phyloP scores from a whole-genome alignment of 768 basidiomycete genomes.

The Panus rudis region DNA sequence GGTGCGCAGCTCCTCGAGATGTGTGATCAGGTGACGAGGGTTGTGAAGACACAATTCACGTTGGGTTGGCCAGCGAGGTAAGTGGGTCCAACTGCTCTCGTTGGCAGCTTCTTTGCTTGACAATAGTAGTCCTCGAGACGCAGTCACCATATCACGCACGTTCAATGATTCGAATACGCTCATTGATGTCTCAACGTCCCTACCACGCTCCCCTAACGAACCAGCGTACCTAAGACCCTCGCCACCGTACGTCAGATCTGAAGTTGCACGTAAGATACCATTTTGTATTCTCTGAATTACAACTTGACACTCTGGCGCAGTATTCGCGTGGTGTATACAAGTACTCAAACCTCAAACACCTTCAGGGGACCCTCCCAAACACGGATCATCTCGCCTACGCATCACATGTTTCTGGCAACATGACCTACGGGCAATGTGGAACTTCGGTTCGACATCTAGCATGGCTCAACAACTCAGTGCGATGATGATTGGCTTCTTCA shows the following conservation, averaged over 20 bases:
- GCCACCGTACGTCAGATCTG: conserved; percentile 87
- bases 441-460: conserved; percentile 56
- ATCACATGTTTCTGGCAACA: conserved; percentile 96
- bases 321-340: conserved; percentile 95
- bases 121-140: conserved; percentile 80
- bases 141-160: conserved; percentile 87
- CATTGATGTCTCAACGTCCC: conserved; percentile 88
- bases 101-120: too few relatives aligned
- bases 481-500: conserved; percentile 75
- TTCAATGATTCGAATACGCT: conserved; percentile 76
- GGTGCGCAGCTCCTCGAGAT: conserved; percentile 76
- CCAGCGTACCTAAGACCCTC: conserved; percentile 87
- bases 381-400: conserved; percentile 41
- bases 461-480: conserved; percentile 79
- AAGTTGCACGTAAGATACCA: conserved; percentile 56
- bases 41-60: conserved; percentile 85
- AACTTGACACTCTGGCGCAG: conserved; percentile 26
- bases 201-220: conserved; percentile 86
- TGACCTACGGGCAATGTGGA: conserved; percentile 84
- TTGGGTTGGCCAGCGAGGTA: conserved; percentile 97
- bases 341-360: conserved; percentile 32
- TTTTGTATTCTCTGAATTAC: conserved; percentile 5
- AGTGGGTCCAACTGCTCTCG: too few relatives aligned
- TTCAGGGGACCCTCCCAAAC: conserved; percentile 14
- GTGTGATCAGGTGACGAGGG: conserved; percentile 78